phyloP scores from a whole-genome alignment of 352 stramenopile species.

The Globisporangium canariense region DNA sequence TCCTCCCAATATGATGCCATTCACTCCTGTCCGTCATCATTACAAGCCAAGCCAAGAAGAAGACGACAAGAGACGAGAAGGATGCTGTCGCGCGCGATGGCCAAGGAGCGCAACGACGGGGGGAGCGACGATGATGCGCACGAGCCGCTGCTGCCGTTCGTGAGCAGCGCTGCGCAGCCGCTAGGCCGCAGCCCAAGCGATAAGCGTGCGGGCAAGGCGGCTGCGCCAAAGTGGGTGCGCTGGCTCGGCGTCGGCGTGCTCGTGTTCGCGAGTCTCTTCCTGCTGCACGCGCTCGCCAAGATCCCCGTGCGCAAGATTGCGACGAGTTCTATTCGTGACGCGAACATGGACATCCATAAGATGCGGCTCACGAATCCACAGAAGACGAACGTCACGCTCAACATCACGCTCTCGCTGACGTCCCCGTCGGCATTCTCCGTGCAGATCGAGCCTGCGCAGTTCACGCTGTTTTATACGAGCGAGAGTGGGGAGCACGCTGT shows the following conservation, averaged over 20 bases:
- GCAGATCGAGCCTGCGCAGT: conserved; percentile 39
- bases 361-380: conserved; percentile 58
- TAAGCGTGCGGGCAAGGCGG: not conserved
- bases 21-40: conserved; percentile 5
- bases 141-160: conserved; percentile 19
- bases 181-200: not conserved
- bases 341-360: conserved; percentile 48
- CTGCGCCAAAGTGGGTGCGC: conserved; percentile 5
- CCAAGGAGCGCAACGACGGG: conserved; percentile 12
- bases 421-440: conserved; percentile 55
- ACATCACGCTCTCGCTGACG: conserved; percentile 44
- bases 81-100: conserved; percentile 19
- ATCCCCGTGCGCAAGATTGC: conserved; percentile 58
- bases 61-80: not conserved
- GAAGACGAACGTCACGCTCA: conserved; percentile 31
- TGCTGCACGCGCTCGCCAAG: conserved; percentile 40
- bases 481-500: conserved; percentile 20
- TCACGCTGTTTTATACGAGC: conserved; percentile 42
- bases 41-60: not conserved
- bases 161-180: not conserved
- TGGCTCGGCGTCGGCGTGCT: conserved; percentile 13
- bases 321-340: conserved; percentile 48
- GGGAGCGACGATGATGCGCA: conserved; percentile 7
- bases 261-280: conserved; percentile 25
- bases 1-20: not conserved